Conservation (phyloP, 805 yeast genomes). For the Groenewaldozyma tartarivorans region DNA sequence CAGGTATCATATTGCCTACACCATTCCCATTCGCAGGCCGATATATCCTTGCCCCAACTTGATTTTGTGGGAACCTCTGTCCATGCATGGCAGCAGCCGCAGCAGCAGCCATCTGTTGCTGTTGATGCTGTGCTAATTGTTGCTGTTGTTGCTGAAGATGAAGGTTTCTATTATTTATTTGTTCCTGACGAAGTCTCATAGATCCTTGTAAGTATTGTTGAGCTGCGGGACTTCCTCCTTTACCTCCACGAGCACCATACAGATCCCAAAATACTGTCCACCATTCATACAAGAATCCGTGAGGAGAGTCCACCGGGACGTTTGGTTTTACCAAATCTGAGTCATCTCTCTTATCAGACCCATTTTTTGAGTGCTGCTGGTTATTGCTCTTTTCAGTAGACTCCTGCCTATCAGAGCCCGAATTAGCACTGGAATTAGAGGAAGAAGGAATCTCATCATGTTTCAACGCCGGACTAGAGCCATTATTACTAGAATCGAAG, state of each 20-base stretch:
- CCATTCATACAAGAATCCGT: slow-evolving; percentile 86
- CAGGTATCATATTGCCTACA: slow-evolving; percentile 9
- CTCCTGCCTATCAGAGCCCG: neutral
- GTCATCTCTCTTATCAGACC: slow-evolving; percentile 6
- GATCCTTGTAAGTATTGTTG: slow-evolving; percentile 56
- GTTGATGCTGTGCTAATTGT: slow-evolving; percentile 6
- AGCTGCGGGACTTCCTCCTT: slow-evolving; percentile 50
- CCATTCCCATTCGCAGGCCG: slow-evolving; percentile 4
- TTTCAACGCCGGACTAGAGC: neutral
- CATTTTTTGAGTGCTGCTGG: neutral
- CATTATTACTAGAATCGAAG: neutral
- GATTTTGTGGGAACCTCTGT: slow-evolving; percentile 10
- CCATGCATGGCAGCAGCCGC: slow-evolving; percentile 24
- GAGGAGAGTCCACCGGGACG: slow-evolving; percentile 63
- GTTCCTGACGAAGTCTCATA: slow-evolving; percentile 38
- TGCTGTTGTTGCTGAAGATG: slow-evolving; percentile 15
- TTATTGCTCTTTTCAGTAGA: neutral
- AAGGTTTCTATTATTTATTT: slow-evolving; percentile 31
- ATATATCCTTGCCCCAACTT: slow-evolving; percentile 4
- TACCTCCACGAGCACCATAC: slow-evolving; percentile 67
- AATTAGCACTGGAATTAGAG: neutral
- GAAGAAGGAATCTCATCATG: neutral
- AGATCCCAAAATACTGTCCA: slow-evolving; percentile 96
- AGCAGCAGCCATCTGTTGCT: slow-evolving; percentile 7
- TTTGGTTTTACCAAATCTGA: slow-evolving; percentile 16